phyloP scores from a whole-genome alignment of 2,329 filamentous ascomycete species.

The Tetracladium maxilliforme region DNA sequence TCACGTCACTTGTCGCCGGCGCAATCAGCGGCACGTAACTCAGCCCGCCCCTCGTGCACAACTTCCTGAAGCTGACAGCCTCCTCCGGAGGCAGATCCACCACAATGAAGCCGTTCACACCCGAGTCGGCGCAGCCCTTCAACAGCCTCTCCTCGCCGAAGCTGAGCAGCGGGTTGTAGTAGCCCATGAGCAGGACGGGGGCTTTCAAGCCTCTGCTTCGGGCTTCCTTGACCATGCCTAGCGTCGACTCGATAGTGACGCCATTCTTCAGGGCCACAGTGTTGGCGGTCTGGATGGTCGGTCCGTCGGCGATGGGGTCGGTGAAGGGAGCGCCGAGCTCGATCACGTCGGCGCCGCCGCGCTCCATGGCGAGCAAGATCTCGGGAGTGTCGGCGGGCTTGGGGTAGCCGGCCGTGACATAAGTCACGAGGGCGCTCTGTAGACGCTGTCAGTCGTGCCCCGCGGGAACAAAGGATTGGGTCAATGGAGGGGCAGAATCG shows the following conservation, averaged over 20 bases:
- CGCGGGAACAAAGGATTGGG: background rate
- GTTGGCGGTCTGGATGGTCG: conserved; percentile 92
- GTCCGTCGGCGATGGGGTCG: conserved; percentile 94
- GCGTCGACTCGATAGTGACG: conserved; percentile 64
- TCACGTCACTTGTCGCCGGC: conserved; percentile 77
- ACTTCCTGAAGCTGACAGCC: conserved; percentile 77
- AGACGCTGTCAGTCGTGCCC: conserved; percentile 3
- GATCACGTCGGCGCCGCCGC: conserved; percentile 86
- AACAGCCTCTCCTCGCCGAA: conserved; percentile 90
- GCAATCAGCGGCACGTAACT: conserved; percentile 97
- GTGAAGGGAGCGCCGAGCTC: conserved; percentile 95
- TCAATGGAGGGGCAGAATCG: background rate
- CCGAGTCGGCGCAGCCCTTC: conserved; percentile 67
- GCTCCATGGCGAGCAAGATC: conserved; percentile 79
- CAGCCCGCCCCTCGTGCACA: conserved; percentile 68
- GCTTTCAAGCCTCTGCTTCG: conserved; percentile 62
- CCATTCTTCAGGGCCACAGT: conserved; percentile 79
- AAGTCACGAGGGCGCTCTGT: conserved; percentile 64
- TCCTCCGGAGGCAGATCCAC: conserved; percentile 94
- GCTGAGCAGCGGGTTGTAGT: conserved; percentile 91
- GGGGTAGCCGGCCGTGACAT: conserved; percentile 91
- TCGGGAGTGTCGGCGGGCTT: conserved; percentile 68
- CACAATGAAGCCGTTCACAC: conserved; percentile 92
- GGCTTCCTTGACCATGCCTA: conserved; percentile 74
- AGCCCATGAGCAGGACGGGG: conserved; percentile 91